Base-by-base conservation (phyloP, 2,329 filamentous ascomycete species). In the Ophiocordyceps polyrhachis-furcata region DNA sequence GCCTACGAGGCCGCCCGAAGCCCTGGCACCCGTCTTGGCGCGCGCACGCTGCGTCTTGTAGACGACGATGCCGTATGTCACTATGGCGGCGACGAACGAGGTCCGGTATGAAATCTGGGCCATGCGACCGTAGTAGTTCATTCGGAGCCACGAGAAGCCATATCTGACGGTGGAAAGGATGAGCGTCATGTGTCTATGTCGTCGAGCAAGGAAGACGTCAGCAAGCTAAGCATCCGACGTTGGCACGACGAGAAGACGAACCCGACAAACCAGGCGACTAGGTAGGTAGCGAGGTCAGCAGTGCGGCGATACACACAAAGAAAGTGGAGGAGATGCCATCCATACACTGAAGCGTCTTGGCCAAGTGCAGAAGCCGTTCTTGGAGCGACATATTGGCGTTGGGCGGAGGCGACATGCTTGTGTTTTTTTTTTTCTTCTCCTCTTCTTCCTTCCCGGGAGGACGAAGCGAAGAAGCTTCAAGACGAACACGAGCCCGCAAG, bases 1-100 rank as follows among this genome's bases (percentile, higher is more conserved):
- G 49, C 79, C 74, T 47, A 89, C 45, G 43, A 73, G 62, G 47
- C 82, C 76, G 44, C 61, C 59, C 37, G 64, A 76, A 55, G 78
- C 63, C 60, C 69, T 78, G 49, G 70, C 77, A 51, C 81, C 80
- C 43, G 79, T 71, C 73, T 85, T 83, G 55, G 83, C 74, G 53
- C 86, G 82, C 54, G 88, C 85, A 52, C 88, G 80, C 70, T 88
- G 85, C 47, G 86, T 88, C 76, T 98, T 98, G 74, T 94, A 96
- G 49, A 98, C 89, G 43, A 98, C 91, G 53, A 98, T 96, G 52
- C 91, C 89, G 64, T 98, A 98, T 12, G 91, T 96, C 43, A 79
- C 76, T 42, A 87, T 86, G 6, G 91, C 91, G 3, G 88, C 81
- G 54, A 95, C 53, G 62, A 98, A 98, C 47, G 88, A 84, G 45